Evolutionary conservation across 129 eudicot species (phyloP), one percentile per base, ranked within the genome.

Genomic region (Oenanthe sinensis): DNA sequence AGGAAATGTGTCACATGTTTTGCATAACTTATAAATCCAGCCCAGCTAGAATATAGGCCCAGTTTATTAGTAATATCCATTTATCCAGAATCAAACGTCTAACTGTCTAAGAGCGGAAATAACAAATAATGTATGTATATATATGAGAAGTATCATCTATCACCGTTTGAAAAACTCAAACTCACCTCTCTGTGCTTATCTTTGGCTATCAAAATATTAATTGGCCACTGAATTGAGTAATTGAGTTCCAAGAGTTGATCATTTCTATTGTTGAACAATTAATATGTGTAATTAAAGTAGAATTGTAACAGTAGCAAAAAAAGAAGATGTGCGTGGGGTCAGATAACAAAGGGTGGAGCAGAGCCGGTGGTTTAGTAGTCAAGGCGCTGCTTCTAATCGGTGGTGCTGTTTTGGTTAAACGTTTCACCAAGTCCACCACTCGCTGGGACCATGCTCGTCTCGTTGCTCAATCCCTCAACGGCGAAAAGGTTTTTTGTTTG

Each of bases 401-500:
- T 45, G 99, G 99, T 40, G 99, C 97, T 16, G 74, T 96, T 62
- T 80, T 92, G 78, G 83, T 96, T 11, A 91, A 89, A 78, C 92
- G 97, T 15, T 85, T 96, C 77, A 96, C 97, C 73, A 96, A 92
- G 87, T 96, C 99, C 80, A 90, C 99, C 83, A 96, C 99, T 71
- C 99, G 97, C 17, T 88, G 99, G 92, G 99, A 96, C 92, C 99
- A 96, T 82, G 88, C 99, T 30, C 91, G 95, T 74, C 81, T 90
- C 80, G 99, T 96, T 49, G 84, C 99, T 26, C 87, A 90, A 22
- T 90, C 99, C 14, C 87, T 96, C 83, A 48, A 83, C 87, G 97
- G 97, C 72, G 97, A 92, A 79, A 96, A 92, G 90, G 97, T n/a
- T n/a, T n/a, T n/a, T n/a, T n/a, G n/a, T n/a, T n/a, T n/a, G n/a